Base-by-base conservation (phyloP, 2,329 filamentous ascomycete species). In the Alternaria sp. region DNA sequence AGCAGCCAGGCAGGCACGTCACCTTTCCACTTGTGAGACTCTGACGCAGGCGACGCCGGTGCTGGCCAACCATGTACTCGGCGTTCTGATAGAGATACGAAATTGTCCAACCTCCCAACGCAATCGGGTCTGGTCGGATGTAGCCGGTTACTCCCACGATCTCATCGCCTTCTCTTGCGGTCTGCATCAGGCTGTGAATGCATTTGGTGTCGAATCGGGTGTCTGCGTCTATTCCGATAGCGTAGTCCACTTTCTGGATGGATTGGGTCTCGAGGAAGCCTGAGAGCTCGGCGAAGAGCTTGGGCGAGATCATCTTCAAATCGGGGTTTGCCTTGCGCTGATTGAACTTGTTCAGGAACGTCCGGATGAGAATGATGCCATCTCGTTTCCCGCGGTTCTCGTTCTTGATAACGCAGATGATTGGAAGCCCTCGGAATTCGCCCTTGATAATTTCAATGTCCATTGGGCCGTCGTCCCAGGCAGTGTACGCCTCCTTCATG, bases 341-440 rank as follows among this genome's bases (percentile, higher is more conserved):
- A 4, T 57, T 61, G 21, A 57, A 61, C 4, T 61, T 61, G 36
- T 19, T 40, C 32, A 61, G 26, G 12, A 61, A 61, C 7, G 59
- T 46, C n/a, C 53, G 53, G 6, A 51, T 51, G 4, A 61, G 59
- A 6, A 57, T 21, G 30, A 61, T 51, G 5, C 59, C 59, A 6
- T 61, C 59, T 17, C 59, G 53, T 44, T 61, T 61, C 4, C 59
- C 59, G n/a, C 59, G 59, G 15, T 61, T 61, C 8, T 61, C 46
- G 15, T 61, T 57, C 19, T 61, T 61, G 36, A 61, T 52, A 12
- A 61, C 19, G 43, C 53, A 61, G 9, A 61, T 21, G 46, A 61
- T 51, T 19, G 53, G 59, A 3, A 61, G 26, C 3, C 53, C 59
- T 36, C 54, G 45, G 21, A 61, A 61, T 52, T 57, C 53, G 6